Conservation (phyloP, 805 yeast species). For the Sugiyamaella smithiae region DNA sequence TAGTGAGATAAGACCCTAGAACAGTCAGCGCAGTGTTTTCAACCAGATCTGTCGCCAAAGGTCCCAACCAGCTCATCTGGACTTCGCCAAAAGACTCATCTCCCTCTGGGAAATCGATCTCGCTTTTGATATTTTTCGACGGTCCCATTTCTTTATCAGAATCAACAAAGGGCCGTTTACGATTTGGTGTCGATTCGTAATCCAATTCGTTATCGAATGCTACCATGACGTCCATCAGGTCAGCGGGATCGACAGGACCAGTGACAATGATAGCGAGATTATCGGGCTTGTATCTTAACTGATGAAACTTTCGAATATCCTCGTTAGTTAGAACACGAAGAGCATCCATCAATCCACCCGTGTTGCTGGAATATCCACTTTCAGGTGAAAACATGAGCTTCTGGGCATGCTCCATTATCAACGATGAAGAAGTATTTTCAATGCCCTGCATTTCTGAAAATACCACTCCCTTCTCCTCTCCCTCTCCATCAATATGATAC, state of each 20-base stretch:
- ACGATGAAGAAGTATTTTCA: constrained; percentile 72
- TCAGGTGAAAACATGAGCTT: constrained; percentile 40
- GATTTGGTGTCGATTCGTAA: constrained; percentile 33
- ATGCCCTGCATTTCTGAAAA: constrained; percentile 96
- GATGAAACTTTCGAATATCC: constrained; percentile 74
- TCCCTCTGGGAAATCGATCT: constrained; percentile 79
- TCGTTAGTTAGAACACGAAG: constrained; percentile 70
- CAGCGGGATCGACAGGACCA: constrained; percentile 81
- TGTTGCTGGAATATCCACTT: constrained; percentile 88
- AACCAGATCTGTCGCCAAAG: constrained; percentile 50
- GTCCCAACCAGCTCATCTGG: constrained; percentile 78
- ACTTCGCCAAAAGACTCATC: constrained; percentile 84
- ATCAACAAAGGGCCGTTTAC: constrained; percentile 77
- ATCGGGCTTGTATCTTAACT: constrained; percentile 69
- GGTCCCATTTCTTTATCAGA: constrained; percentile 45
- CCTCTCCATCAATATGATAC: constrained; percentile 87
- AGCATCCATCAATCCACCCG: constrained; percentile 85
- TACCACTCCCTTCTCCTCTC: constrained; percentile 93
- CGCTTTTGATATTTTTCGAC: constrained; percentile 41
- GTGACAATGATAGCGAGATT: constrained; percentile 78
- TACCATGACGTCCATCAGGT: constrained; percentile 57
- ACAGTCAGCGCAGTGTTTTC: constrained; percentile 68
- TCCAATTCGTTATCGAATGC: constrained; percentile 58
- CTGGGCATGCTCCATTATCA: constrained; percentile 49
- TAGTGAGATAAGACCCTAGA: constrained; percentile 70